phyloP scores from a whole-genome alignment of 2,329 filamentous ascomycete genomes.

The Neonectria magnoliae region DNA sequence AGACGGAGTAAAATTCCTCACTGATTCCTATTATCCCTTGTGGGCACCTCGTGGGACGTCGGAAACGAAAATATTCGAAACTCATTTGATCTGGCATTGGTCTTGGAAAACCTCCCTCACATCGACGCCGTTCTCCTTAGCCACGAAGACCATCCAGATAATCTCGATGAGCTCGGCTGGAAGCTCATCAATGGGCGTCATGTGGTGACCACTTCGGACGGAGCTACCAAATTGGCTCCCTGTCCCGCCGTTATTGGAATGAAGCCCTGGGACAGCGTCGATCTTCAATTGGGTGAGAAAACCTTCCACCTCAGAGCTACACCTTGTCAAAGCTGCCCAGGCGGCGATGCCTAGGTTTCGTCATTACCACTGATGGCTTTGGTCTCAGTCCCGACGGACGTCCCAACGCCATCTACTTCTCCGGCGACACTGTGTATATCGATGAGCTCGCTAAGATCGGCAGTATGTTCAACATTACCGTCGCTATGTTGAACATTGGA shows the following conservation, averaged over 20 bases:
- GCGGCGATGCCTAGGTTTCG: constrained; percentile 5
- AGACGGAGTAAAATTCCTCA: constrained; percentile 54
- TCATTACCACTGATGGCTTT: background rate
- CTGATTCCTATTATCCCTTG: constrained; percentile 57
- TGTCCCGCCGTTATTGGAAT: background rate
- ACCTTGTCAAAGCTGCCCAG: background rate
- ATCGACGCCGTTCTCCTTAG: constrained; percentile 16
- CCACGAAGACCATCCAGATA: constrained; percentile 17
- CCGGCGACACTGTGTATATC: constrained; percentile 17
- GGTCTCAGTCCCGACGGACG: background rate
- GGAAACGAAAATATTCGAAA: background rate
- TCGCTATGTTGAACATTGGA: constrained; percentile 13
- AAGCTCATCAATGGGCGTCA: constrained; percentile 1
- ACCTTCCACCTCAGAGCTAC: constrained; percentile 3
- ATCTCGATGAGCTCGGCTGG: background rate
- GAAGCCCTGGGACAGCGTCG: background rate
- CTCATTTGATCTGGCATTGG: background rate
- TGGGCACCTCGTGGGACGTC: background rate
- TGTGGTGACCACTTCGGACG: background rate
- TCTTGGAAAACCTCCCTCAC: background rate
- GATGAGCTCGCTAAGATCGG: background rate
- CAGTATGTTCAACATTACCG: constrained; percentile 4
- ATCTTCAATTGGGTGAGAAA: background rate
- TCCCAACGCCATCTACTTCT: constrained; percentile 16
- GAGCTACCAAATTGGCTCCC: constrained; percentile 5